Evolutionary conservation across 805 yeast genomes (phyloP), one percentile per base, ranked within the genome.

Genomic region (Nakazawaea ernobii): DNA sequence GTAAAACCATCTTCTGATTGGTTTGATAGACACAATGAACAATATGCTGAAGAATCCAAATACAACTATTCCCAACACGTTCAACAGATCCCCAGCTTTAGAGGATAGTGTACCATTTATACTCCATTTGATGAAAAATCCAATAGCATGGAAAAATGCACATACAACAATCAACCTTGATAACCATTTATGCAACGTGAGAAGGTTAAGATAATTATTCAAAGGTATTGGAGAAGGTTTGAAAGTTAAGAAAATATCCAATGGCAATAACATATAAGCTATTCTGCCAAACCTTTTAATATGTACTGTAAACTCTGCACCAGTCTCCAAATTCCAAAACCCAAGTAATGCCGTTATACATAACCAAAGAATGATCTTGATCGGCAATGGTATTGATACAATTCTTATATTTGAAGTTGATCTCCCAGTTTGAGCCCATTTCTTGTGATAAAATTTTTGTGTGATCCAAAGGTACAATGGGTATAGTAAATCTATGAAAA

Each of bases 151-250:
- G 3, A 73, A 42, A 0, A 72, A 38, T 0, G 74, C 72, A 30
- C 74, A 58, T 0, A 70, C 50, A 1, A 80, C 58, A 20, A 83
- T 73, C 1, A 80, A 35, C 49, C 92, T 66, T 4, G 90, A 81
- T 1, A 83, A 53, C 91, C 92, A 84, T 55, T 83, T 84, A 59
- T 86, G 95, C 8, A 85, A 55, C 15, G 69, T 69, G 10, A 86
- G 56, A 11, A 77, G 63, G 45, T 76, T 78, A 49, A 82, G 59
- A 55, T 86, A 86, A 45, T 61, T 74, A 56, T 58, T 75, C 46
- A 65, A 57, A 4, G 70, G 70, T 46, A 73, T 57, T 35, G 74
- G 73, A n/a, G 73, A 65, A 2, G 89, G 88, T 47, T 83, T 68
- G 11, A 83, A 55, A 2, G 77, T 78, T 14, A 84, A 56, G 35